phyloP scores from a whole-genome alignment of 192 early-diverging fungal genomes.

The Coemansia sp. region DNA sequence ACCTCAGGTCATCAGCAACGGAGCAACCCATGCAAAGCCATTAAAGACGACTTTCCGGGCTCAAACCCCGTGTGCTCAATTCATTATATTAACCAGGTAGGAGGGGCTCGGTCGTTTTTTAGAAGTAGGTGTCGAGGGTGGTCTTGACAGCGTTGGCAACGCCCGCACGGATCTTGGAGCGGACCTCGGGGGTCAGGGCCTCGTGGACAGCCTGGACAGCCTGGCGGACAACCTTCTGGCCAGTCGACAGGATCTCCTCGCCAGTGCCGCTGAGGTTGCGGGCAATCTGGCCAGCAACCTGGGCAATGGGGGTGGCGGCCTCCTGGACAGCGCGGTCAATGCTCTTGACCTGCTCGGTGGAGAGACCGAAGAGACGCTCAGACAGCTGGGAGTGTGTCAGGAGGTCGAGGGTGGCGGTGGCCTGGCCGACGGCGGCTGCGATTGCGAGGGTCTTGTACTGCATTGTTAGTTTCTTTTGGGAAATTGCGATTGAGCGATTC shows the following conservation, averaged over 20 bases:
- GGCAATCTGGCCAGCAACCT: constrained; percentile 54
- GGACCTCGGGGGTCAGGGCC: constrained; percentile 54
- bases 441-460: constrained; percentile 54
- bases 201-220: constrained; percentile 54
- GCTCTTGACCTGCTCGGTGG: constrained; percentile 56
- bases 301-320: constrained; percentile 54
- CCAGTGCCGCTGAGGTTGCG: constrained; percentile 53
- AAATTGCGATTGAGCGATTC: background rate
- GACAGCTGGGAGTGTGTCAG: constrained; percentile 54
- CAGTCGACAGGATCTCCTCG: constrained; percentile 49
- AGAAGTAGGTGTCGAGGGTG: constrained; percentile 57
- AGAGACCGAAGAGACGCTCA: constrained; percentile 54
- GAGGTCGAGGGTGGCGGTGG: constrained; percentile 54
- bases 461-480: constrained; percentile 25
- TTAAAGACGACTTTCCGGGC: background rate
- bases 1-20: background rate
- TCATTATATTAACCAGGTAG: background rate
- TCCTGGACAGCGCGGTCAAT: constrained; percentile 56
- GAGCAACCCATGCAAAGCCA: background rate
- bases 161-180: constrained; percentile 54
- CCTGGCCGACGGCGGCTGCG: constrained; percentile 51
- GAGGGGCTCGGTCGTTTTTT: constrained; percentile 9
- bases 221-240: constrained; percentile 57
- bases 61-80: background rate
- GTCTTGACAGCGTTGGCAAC: constrained; percentile 56